Percentiles rank a stretch among this genome's conserved stretches.
Conservation (phyloP, 768 basidiomycete genomes). For the Kwoniella pini region DNA sequence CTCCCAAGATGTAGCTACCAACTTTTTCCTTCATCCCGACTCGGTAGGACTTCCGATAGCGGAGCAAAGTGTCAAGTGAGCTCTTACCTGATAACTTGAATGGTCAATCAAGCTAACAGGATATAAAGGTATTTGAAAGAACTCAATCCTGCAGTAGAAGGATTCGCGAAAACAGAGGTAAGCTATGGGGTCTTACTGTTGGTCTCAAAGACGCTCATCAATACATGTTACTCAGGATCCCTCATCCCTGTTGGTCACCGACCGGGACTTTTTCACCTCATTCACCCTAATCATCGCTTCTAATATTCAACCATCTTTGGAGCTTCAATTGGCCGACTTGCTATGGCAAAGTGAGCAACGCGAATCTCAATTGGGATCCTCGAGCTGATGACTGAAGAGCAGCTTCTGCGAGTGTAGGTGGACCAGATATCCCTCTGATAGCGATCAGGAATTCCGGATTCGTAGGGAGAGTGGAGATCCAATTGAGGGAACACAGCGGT, state of each 20-base stretch:
- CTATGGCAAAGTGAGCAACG: slow-evolving; percentile 62
- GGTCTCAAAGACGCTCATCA: neutral
- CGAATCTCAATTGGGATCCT: neutral
- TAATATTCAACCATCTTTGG: slow-evolving; percentile 65
- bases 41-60: slow-evolving; percentile 80
- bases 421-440: slow-evolving; percentile 63
- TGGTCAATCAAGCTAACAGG: neutral
- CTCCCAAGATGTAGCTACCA: slow-evolving; percentile 83
- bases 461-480: slow-evolving; percentile 81
- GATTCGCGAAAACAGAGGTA: slow-evolving; percentile 63
- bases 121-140: slow-evolving; percentile 63
- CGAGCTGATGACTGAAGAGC: neutral
- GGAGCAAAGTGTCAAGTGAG: slow-evolving; percentile 67
- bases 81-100: neutral
- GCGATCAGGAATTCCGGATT: slow-evolving; percentile 84
- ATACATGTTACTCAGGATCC: slow-evolving; percentile 55
- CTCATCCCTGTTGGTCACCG: slow-evolving; percentile 62
- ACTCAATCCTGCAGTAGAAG: slow-evolving; percentile 84
- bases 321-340: slow-evolving; percentile 65
- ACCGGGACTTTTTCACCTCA: slow-evolving; percentile 62
- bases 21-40: slow-evolving; percentile 86
- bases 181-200: slow-evolving; percentile 13
- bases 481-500: slow-evolving; percentile 86
- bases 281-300: slow-evolving; percentile 83
- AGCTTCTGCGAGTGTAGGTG: slow-evolving; percentile 58